Conservation (phyloP, 2,329 filamentous ascomycete species). For the Paracoccidioides brasiliensis region DNA sequence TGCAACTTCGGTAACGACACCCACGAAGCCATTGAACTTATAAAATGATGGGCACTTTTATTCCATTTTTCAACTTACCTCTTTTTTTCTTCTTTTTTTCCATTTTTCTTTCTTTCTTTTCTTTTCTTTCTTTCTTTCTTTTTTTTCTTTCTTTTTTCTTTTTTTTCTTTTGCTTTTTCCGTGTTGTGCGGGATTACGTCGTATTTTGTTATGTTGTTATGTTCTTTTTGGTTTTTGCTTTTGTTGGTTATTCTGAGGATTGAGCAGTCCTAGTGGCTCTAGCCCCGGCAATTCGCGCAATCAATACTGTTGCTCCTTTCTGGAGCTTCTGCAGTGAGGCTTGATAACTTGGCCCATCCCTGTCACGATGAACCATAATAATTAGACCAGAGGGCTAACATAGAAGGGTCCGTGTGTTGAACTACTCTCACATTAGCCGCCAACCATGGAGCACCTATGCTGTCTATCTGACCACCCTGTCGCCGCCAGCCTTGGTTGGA, state of each 20-base stretch:
- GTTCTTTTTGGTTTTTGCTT: slow-evolving; percentile 9
- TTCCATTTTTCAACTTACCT: slow-evolving; percentile 4
- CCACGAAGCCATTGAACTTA: background rate
- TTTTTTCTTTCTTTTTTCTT: background rate
- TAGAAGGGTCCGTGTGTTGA: slow-evolving; percentile 12
- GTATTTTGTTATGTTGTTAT: background rate
- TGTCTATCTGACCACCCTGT: slow-evolving; percentile 82
- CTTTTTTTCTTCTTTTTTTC: slow-evolving; percentile 2
- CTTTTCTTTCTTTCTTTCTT: background rate
- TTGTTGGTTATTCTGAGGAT: slow-evolving; percentile 13
- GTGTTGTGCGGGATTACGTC: background rate
- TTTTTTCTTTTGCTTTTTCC: background rate
- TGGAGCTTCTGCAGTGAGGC: slow-evolving; percentile 1
- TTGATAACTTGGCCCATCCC: slow-evolving; percentile 2
- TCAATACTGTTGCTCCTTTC: background rate
- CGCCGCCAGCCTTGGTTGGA: slow-evolving; percentile 67
- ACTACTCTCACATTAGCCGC: slow-evolving; percentile 42
- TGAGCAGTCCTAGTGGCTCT: background rate
- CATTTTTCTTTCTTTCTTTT: background rate
- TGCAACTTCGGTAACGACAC: background rate
- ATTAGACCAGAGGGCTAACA: slow-evolving; percentile 16
- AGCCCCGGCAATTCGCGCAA: slow-evolving; percentile 7
- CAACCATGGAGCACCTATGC: slow-evolving; percentile 92
- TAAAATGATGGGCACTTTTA: background rate
- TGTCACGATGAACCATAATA: slow-evolving; percentile 4